Conservation (phyloP, 2,329 filamentous ascomycete species). For the Rugonectria rugulosa region DNA sequence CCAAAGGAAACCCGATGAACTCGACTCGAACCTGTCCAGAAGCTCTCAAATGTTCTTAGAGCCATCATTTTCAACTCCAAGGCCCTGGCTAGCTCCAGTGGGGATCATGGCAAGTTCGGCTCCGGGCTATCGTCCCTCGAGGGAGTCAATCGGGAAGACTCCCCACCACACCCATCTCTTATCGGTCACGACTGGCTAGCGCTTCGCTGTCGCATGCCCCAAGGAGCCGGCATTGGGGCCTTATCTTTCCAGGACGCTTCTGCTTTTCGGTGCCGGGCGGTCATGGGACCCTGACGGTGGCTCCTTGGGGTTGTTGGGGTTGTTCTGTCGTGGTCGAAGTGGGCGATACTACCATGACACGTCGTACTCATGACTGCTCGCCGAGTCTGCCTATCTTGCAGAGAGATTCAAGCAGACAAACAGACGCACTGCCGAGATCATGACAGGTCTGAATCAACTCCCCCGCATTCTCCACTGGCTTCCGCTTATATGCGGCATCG, state of each 20-base stretch:
- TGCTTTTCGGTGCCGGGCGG: not conserved
- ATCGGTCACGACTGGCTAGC: not conserved
- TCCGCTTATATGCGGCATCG: no score
- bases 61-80: not conserved
- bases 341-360: no score
- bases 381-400: no score
- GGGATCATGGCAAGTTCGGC: constrained; percentile 1
- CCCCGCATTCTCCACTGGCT: no score
- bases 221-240: not conserved
- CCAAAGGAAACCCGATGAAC: not conserved
- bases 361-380: no score
- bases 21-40: not conserved
- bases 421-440: no score
- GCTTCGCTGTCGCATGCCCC: constrained; percentile 9
- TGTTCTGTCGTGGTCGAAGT: no score
- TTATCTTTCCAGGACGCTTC: not conserved
- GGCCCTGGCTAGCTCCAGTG: not conserved
- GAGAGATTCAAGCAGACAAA: no score
- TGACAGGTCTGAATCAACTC: no score
- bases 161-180: not conserved
- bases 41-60: not conserved
- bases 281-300: not conserved
- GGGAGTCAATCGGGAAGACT: not conserved
- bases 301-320: no score
- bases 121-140: not conserved